phyloP scores from a whole-genome alignment of 495 filamentous ascomycete genomes.

The Terfezia boudieri region DNA sequence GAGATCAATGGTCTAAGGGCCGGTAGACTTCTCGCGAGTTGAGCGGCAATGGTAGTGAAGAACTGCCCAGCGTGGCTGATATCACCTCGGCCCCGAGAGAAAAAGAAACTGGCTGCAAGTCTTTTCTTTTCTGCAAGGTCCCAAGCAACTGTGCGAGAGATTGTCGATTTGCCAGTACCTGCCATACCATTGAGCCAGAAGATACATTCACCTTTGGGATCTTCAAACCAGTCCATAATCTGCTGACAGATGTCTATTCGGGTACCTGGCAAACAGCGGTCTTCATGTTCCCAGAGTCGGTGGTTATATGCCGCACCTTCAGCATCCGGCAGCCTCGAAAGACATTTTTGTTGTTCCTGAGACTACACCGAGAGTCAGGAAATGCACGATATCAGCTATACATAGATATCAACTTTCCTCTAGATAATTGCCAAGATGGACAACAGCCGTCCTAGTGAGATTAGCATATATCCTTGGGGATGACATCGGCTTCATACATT shows the following conservation, averaged over 20 bases:
- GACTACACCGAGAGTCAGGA: neutral
- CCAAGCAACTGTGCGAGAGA: conserved; percentile 11
- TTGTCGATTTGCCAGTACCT: conserved; percentile 20
- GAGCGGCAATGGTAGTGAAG: conserved; percentile 9
- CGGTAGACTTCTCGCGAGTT: conserved; percentile 3
- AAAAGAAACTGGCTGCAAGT: conserved; percentile 7
- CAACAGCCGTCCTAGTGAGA: too few species aligned
- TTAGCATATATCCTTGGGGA: too few species aligned
- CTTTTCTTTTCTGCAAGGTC: neutral
- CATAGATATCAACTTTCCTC: neutral
- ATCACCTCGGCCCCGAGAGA: conserved; percentile 3
- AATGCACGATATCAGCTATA: neutral
- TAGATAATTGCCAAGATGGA: neutral
- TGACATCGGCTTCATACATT: too few species aligned
- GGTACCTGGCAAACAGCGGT: conserved; percentile 5
- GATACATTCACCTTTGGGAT: conserved; percentile 7
- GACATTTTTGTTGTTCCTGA: neutral
- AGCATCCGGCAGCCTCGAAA: neutral
- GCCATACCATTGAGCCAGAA: conserved; percentile 22
- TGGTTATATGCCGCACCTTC: neutral
- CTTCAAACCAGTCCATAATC: conserved; percentile 2
- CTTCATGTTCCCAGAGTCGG: neutral
- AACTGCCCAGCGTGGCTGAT: conserved; percentile 8
- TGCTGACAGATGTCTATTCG: conserved; percentile 5
- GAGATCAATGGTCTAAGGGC: conserved; percentile 1